Conservation (phyloP, 257 asterid species). For the Paulownia fortunei region DNA sequence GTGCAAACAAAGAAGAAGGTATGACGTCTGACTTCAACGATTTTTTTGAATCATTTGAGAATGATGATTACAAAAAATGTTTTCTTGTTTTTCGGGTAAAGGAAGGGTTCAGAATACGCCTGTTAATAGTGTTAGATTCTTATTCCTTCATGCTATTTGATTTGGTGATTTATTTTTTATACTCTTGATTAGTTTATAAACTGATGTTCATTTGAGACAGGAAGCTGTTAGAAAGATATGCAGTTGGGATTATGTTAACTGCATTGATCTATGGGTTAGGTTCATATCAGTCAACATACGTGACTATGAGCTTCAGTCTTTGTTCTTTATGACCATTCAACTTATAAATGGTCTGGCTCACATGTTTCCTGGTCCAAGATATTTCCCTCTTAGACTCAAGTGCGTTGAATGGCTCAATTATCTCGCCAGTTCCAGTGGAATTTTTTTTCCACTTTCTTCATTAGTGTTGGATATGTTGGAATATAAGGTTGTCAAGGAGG, state of each 20-base stretch:
- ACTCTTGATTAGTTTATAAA: background rate
- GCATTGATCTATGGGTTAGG: conserved; percentile 85
- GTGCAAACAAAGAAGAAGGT: conserved; percentile 82
- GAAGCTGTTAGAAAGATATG: conserved; percentile 78
- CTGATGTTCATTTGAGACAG: conserved; percentile 46
- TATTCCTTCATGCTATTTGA: background rate
- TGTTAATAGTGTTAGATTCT: background rate
- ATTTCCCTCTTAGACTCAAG: conserved; percentile 87
- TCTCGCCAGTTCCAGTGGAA: conserved; percentile 74
- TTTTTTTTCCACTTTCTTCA: conserved; percentile 79
- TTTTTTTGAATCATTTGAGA: background rate
- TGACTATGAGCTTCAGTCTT: conserved; percentile 67
- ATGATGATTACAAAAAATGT: background rate
- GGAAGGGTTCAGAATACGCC: background rate
- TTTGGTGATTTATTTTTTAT: background rate
- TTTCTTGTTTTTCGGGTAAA: background rate
- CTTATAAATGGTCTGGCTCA: conserved; percentile 75
- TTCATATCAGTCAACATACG: conserved; percentile 67
- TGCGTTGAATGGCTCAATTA: conserved; percentile 86
- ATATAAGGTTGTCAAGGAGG: conserved; percentile 70
- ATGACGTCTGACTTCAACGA: conserved; percentile 12
- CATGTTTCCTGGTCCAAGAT: conserved; percentile 87
- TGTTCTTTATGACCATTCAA: conserved; percentile 61
- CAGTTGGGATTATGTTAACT: conserved; percentile 89
- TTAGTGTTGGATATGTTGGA: conserved; percentile 78